Evolutionary conservation across 805 yeast genomes (phyloP).

Genomic region (Sungouiella thailandica): DNA sequence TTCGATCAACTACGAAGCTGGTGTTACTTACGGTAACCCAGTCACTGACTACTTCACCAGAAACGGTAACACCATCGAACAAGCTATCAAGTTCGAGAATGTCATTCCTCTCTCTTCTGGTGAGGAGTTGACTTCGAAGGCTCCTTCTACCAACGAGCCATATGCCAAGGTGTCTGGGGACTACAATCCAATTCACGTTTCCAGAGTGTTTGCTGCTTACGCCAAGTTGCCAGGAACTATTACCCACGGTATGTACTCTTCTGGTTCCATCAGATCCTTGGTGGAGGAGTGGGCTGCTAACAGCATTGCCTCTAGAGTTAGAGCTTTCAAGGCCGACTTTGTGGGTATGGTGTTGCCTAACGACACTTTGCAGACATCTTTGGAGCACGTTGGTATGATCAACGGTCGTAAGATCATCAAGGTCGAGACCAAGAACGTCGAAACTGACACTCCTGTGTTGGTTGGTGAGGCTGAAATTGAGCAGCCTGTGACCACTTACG

Average conservation of each 20-base stretch:
- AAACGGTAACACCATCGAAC: constrained; percentile 91
- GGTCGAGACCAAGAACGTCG: constrained; percentile 82
- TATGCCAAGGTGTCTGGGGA: constrained; percentile 98
- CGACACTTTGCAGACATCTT: constrained; percentile 76
- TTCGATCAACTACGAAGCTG: constrained; percentile 81
- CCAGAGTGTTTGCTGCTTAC: constrained; percentile 88
- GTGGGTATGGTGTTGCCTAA: constrained; percentile 98
- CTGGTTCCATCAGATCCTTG: constrained; percentile 89
- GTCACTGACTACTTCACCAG: constrained; percentile 90
- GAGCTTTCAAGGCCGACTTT: constrained; percentile 87
- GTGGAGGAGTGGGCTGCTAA: constrained; percentile 99
- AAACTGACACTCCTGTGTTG: constrained; percentile 72
- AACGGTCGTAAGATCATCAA: constrained; percentile 97
- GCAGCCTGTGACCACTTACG: constrained; percentile 94
- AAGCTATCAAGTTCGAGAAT: constrained; percentile 85
- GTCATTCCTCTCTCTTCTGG: constrained; percentile 76
- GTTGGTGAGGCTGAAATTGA: constrained; percentile 98
- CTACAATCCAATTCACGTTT: constrained; percentile 96
- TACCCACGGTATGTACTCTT: constrained; percentile 98
- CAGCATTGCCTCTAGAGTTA: constrained; percentile 90
- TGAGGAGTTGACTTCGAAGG: constrained; percentile 60
- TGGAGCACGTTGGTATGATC: constrained; percentile 97
- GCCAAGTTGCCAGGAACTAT: constrained; percentile 96
- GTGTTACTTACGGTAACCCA: constrained; percentile 94
- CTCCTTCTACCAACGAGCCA: constrained; percentile 95